Evolutionary conservation across 1,284 basidiomycete species (phyloP), one percentile per base, ranked within the genome.

Genomic region (Heterobasidion occidentale): DNA sequence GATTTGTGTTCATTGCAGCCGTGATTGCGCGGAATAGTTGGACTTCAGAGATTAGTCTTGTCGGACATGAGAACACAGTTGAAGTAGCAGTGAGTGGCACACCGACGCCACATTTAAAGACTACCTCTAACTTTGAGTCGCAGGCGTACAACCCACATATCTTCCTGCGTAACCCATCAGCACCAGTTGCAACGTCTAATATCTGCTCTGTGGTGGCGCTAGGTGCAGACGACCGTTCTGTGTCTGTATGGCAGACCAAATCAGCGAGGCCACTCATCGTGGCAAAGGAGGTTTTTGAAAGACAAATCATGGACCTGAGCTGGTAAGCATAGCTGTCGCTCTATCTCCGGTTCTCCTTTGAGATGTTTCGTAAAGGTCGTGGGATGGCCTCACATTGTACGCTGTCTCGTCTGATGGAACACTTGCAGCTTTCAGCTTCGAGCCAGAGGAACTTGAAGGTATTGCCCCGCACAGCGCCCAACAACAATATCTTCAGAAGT

Each of bases 21-120:
- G 93, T 99, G 33, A 94, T 98, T 61, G 88, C 91, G 7, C 79
- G 96, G 36, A 86, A 87, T 51, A 79, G 84, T 7, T 97, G 93
- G 94, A 85, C 84, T 2, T 89, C 89, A 7, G 90, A 94, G 58
- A 94, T 95, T 53, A 94, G 90, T 61, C 79, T 99, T 54, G 95
- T 99, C 46, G 96, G 96, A 0, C 96, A 99, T 67, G 93, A 96
- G 68, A 97, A 98, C 65, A 96, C 94, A 0, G 90, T 99, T n/a
- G 90, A 97, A 74, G 94, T 97, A 50, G 91, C 93, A 17, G 92
- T 92, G 66, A 65, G 88, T 68, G 49, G 58, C 55, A 1, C 38
- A 33, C 46, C 19, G 36, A 4, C 27, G 19, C 54, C 27, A 27
- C 27, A 27, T 27, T 5, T 27, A 4, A 5, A 62, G 51, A 54